These are phyloP conservation scores for Pyrenochaeta sp. DNA, from an alignment of 2,329 filamentous ascomycete species.

Conservation along the genomic window DNA sequence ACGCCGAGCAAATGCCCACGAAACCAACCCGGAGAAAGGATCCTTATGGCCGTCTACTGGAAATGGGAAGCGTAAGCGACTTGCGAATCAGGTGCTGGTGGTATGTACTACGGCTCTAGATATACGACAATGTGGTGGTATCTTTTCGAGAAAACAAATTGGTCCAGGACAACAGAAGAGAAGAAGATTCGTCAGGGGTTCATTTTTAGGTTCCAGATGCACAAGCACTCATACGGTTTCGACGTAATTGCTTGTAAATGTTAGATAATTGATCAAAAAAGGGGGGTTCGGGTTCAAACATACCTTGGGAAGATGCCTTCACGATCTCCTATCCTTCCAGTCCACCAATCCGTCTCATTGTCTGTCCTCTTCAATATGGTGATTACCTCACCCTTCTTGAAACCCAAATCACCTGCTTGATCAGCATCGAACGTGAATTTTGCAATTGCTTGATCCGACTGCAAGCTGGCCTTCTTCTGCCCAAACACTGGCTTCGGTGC, in stretches of 20 bases:
- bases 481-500: conserved; percentile 89
- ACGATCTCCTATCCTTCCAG: conserved; percentile 81
- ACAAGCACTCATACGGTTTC: conserved; percentile 44
- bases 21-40: neutral
- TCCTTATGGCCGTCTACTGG: neutral
- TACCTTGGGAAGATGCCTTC: conserved; percentile 93
- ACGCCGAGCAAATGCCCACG: conserved; percentile 25
- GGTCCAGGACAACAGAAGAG: conserved; percentile 1
- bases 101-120: conserved; percentile 16
- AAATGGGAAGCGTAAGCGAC: neutral
- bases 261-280: neutral
- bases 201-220: neutral
- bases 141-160: conserved; percentile 12
- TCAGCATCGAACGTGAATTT: conserved; percentile 95
- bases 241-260: conserved; percentile 48
- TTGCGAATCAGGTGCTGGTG: neutral
- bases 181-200: conserved; percentile 8
- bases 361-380: conserved; percentile 95
- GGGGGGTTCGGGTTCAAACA: conserved; percentile 19
- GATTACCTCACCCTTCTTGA: conserved; percentile 97
- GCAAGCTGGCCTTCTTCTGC: conserved; percentile 53
- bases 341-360: conserved; percentile 97
- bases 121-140: conserved; percentile 18
- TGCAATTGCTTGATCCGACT: conserved; percentile 82
- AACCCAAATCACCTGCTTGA: conserved; percentile 88